A percentile compares a stretch with the other conserved stretches of the same genome.
Evolutionary conservation across 352 stramenopile species (phyloP).

Genomic region (Blastocystis sp.): DNA sequence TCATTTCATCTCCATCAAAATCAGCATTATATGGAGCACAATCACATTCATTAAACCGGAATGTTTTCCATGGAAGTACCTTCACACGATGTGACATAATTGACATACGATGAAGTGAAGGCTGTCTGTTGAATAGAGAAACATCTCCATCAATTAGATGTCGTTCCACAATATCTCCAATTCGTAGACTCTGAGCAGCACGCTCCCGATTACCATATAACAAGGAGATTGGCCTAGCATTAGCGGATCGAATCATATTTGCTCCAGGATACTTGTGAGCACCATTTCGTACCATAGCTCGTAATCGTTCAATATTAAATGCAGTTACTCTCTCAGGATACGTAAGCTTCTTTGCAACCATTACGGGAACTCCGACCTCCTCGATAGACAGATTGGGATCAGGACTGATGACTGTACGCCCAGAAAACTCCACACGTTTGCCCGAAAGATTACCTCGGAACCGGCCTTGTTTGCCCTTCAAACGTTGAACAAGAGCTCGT

Average conservation of each 20-base stretch:
- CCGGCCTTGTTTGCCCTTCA: slow-evolving; percentile 94
- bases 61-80: slow-evolving; percentile 87
- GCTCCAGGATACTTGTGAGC: slow-evolving; percentile 91
- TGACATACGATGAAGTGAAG: slow-evolving; percentile 97
- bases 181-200: slow-evolving; percentile 86
- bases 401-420: slow-evolving; percentile 96
- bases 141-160: slow-evolving; percentile 98
- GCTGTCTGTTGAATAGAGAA: slow-evolving; percentile 99
- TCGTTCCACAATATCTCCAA: slow-evolving; percentile 96
- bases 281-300: slow-evolving; percentile 86
- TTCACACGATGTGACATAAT: slow-evolving; percentile 93
- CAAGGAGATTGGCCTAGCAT: slow-evolving; percentile 75
- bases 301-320: slow-evolving; percentile 95
- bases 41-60: slow-evolving; percentile 99
- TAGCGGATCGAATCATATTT: slow-evolving; percentile 76
- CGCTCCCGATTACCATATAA: slow-evolving; percentile 88
- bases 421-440: slow-evolving; percentile 98
- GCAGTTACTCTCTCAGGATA: slow-evolving; percentile 92
- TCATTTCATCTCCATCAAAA: slow-evolving; percentile 99
- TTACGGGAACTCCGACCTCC: slow-evolving; percentile 87
- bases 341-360: slow-evolving; percentile 95
- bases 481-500: slow-evolving; percentile 90
- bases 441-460: slow-evolving; percentile 97
- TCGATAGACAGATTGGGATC: slow-evolving; percentile 95
- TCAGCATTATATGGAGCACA: slow-evolving; percentile 98